Evolutionary conservation across 2,329 filamentous ascomycete genomes (phyloP).

Genomic region (Aspergillus flavus): DNA sequence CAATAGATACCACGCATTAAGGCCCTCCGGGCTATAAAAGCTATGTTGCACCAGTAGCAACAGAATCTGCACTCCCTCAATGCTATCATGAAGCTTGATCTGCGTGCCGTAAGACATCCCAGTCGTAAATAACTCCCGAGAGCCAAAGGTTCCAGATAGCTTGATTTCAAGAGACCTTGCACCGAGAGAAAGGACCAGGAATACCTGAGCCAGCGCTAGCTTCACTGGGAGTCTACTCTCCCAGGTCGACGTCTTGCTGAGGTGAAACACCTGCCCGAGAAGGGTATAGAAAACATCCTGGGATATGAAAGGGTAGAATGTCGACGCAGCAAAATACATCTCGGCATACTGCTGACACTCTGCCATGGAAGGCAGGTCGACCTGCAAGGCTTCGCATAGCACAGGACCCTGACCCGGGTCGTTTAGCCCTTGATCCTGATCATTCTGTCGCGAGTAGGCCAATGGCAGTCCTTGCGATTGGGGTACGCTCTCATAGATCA

Average conservation of each 20-base stretch:
- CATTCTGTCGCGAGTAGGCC: background rate
- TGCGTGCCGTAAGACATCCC: background rate
- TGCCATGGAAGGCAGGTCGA: slow-evolving; percentile 2
- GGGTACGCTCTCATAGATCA: slow-evolving; percentile 10
- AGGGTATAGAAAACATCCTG: slow-evolving; percentile 2
- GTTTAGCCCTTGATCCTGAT: background rate
- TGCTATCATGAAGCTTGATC: slow-evolving; percentile 6
- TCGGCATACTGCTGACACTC: slow-evolving; percentile 5
- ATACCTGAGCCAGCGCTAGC: background rate
- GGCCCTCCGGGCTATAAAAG: slow-evolving; percentile 8
- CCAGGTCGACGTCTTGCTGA: background rate
- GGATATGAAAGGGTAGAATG: slow-evolving; percentile 2
- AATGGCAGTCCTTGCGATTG: slow-evolving; percentile 8
- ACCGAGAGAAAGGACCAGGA: slow-evolving; percentile 1
- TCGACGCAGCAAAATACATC: background rate
- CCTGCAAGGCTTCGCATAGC: background rate
- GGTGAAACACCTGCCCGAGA: background rate
- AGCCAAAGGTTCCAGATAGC: background rate
- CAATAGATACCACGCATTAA: slow-evolving; percentile 10
- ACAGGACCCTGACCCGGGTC: background rate
- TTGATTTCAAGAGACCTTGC: slow-evolving; percentile 2
- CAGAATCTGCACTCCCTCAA: slow-evolving; percentile 7
- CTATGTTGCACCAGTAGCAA: slow-evolving; percentile 9
- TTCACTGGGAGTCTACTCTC: background rate
- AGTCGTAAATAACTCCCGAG: background rate